Conservation (phyloP, 169 alveolate genomes). For the Cryptosporidium viatorum region DNA sequence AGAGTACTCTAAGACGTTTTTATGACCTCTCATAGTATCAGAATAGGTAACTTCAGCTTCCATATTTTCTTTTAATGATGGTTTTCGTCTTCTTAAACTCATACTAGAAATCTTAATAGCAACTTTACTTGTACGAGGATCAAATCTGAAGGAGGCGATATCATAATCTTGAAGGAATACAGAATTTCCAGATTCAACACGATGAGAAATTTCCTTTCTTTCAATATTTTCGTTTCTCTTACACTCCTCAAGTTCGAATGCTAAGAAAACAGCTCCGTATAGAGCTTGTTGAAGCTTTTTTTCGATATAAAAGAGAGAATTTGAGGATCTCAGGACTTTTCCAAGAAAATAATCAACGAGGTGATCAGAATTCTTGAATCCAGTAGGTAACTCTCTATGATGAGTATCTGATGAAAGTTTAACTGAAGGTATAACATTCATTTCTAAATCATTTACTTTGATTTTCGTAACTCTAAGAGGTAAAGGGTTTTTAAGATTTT, state of each 20-base stretch:
- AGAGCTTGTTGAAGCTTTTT: constrained; percentile 69
- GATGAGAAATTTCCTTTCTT: neutral
- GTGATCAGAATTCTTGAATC: constrained; percentile 40
- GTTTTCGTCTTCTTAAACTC: constrained; percentile 55
- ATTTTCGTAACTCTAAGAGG: neutral
- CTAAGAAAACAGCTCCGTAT: constrained; percentile 68
- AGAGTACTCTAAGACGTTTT: constrained; percentile 50
- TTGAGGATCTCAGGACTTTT: constrained; percentile 37
- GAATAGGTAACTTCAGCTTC: constrained; percentile 60
- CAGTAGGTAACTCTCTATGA: neutral
- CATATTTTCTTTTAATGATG: constrained; percentile 53
- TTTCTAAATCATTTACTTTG: constrained; percentile 20
- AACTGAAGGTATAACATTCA: constrained; percentile 22
- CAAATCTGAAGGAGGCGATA: neutral
- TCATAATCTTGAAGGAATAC: neutral
- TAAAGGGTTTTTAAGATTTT: neutral
- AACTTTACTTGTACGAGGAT: neutral
- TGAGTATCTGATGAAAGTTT: neutral
- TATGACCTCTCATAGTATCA: constrained; percentile 34
- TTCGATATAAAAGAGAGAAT: constrained; percentile 47
- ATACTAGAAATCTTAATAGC: constrained; percentile 59
- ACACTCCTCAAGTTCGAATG: constrained; percentile 26
- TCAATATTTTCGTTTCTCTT: neutral
- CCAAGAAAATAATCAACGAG: constrained; percentile 39
- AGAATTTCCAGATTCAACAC: neutral